Conservation (phyloP, 2,329 filamentous ascomycete genomes). For the Xylariaceae sp. region DNA sequence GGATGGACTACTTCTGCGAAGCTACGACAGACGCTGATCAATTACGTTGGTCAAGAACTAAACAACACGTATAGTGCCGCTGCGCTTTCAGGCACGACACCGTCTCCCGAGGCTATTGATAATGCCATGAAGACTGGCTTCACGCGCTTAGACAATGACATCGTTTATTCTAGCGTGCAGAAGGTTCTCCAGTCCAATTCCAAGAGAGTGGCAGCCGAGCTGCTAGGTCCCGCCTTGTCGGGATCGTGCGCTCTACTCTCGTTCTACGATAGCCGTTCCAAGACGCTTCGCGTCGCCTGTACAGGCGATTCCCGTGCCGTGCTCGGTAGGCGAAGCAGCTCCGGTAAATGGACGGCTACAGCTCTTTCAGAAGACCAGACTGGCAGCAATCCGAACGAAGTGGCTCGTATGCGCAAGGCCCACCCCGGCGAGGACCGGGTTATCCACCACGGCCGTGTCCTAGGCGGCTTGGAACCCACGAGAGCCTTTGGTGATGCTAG, state of each 20-base stretch:
- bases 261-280: slow-evolving; percentile 87
- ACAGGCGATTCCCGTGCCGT: slow-evolving; percentile 96
- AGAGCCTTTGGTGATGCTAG: slow-evolving; percentile 93
- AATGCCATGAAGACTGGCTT: slow-evolving; percentile 91
- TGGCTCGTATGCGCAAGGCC: slow-evolving; percentile 71
- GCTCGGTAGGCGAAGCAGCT: slow-evolving; percentile 69
- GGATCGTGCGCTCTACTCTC: slow-evolving; percentile 96
- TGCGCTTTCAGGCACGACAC: slow-evolving; percentile 51
- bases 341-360: slow-evolving; percentile 89
- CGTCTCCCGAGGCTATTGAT: slow-evolving; percentile 76
- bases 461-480: slow-evolving; percentile 87
- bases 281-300: slow-evolving; percentile 87
- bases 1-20: slow-evolving; percentile 99
- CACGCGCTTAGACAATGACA: slow-evolving; percentile 82
- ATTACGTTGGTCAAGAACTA: slow-evolving; percentile 85
- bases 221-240: slow-evolving; percentile 86
- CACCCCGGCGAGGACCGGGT: slow-evolving; percentile 89
- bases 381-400: slow-evolving; percentile 80
- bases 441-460: slow-evolving; percentile 79
- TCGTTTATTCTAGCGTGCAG: slow-evolving; percentile 86
- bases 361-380: slow-evolving; percentile 91
- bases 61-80: slow-evolving; percentile 85
- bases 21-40: slow-evolving; percentile 85
- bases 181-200: slow-evolving; percentile 86
- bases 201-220: slow-evolving; percentile 83